Conservation (phyloP, 352 stramenopile genomes). For the Phytophthora idaei region DNA sequence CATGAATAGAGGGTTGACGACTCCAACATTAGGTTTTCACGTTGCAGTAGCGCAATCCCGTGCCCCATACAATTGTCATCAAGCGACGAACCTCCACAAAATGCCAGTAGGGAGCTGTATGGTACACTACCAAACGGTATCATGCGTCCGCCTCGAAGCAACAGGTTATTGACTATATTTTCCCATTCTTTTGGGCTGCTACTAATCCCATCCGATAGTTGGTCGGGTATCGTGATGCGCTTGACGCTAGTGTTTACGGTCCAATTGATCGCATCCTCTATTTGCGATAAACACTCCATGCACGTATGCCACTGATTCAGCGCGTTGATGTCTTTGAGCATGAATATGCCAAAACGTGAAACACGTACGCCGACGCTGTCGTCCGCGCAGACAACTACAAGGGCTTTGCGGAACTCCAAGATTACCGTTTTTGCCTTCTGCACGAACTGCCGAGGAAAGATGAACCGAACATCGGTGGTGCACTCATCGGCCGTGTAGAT, state of each 20-base stretch:
- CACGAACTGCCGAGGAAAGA: conserved; percentile 9
- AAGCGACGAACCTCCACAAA: neutral
- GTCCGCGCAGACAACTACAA: neutral
- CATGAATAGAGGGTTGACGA: neutral
- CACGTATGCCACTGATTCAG: conserved; percentile 6
- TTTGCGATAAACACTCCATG: neutral
- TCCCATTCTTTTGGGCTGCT: neutral
- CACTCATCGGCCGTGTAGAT: neutral
- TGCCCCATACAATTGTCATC: neutral
- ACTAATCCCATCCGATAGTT: too few species aligned
- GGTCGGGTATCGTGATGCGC: neutral
- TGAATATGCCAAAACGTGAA: conserved; percentile 1
- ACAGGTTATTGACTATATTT: neutral
- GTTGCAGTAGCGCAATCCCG: neutral
- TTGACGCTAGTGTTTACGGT: conserved; percentile 2
- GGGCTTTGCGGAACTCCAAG: neutral
- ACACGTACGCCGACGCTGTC: neutral
- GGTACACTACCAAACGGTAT: neutral
- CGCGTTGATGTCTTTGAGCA: neutral
- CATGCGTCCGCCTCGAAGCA: neutral
- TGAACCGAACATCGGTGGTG: neutral
- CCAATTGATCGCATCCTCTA: neutral
- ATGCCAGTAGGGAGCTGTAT: neutral
- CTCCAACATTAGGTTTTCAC: neutral
- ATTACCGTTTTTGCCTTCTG: conserved; percentile 3